Percentiles rank a stretch among this genome's conserved stretches.
Conservation (phyloP, 176 grass and related monocot species). For the Metroxylon sagu region DNA sequence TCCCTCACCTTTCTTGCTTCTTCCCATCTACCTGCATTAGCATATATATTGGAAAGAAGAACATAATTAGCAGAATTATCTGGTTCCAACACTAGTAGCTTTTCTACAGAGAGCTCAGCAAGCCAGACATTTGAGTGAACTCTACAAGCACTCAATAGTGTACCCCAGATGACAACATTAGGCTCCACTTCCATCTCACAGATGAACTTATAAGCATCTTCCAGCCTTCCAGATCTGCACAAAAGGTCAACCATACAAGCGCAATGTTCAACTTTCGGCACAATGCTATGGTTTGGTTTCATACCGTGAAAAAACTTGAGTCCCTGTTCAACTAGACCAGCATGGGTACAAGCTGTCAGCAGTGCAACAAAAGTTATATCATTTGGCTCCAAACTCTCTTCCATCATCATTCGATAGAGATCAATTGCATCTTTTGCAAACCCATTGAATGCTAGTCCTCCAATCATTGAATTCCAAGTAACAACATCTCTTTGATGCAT, state of each 20-base stretch:
- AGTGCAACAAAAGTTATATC: conserved; percentile 62
- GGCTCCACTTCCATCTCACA: conserved; percentile 60
- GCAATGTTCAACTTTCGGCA: conserved; percentile 77
- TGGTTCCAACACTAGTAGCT: conserved; percentile 43
- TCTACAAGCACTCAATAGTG: conserved; percentile 64
- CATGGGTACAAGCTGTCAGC: conserved; percentile 66
- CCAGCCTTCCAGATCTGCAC: conserved; percentile 51
- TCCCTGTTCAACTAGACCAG: conserved; percentile 60
- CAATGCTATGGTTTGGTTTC: conserved; percentile 23
- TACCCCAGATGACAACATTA: conserved; percentile 67
- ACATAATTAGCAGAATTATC: conserved; percentile 63
- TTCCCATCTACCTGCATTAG: conserved; percentile 49
- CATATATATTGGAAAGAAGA: conserved; percentile 70
- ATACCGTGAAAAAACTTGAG: conserved; percentile 48
- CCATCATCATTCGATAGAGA: conserved; percentile 41
- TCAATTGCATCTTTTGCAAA: conserved; percentile 42
- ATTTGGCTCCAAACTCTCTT: conserved; percentile 39
- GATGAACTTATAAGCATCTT: conserved; percentile 67
- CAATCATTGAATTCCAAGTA: conserved; percentile 87
- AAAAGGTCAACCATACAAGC: conserved; percentile 68
- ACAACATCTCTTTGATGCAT: conserved; percentile 72
- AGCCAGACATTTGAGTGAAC: conserved; percentile 38
- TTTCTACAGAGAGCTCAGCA: conserved; percentile 43
- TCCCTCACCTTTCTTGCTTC: conserved; percentile 50
- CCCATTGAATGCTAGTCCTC: conserved; percentile 62